Evolutionary conservation across 805 yeast species (phyloP).

Genomic region (Candida namnaoensis): DNA sequence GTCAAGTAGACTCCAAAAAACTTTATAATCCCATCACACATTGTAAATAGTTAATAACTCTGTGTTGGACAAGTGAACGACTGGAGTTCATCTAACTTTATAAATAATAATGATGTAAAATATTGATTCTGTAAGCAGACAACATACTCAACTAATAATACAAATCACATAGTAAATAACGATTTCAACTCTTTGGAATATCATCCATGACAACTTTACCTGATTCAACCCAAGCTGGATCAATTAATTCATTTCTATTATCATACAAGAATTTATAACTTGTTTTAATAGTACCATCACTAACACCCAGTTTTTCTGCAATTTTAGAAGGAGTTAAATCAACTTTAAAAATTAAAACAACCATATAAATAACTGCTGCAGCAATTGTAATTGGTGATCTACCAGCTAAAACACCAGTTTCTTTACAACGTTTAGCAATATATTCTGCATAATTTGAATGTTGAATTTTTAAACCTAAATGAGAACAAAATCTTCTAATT

Average conservation of each 20-base stretch:
- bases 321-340: conserved; percentile 71
- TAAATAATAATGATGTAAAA: too few relatives aligned
- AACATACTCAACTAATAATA: too few relatives aligned
- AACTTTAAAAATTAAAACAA: conserved; percentile 78
- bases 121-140: too few relatives aligned
- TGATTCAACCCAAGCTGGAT: conserved; percentile 65
- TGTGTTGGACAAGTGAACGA: too few relatives aligned
- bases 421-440: conserved; percentile 84
- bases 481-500: conserved; percentile 93
- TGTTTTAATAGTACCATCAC: conserved; percentile 95
- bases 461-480: conserved; percentile 76
- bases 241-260: conserved; percentile 63
- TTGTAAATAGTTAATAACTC: too few relatives aligned
- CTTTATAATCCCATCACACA: too few relatives aligned
- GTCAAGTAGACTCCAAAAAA: too few relatives aligned
- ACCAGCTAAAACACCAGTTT: conserved; percentile 90
- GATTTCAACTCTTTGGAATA: conserved; percentile 15
- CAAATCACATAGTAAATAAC: too few relatives aligned
- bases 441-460: conserved; percentile 89
- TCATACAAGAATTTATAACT: conserved; percentile 78
- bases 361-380: conserved; percentile 94
- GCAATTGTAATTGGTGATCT: conserved; percentile 96
- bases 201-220: conserved; percentile 51
- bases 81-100: too few relatives aligned
- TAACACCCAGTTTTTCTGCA: conserved; percentile 89